Conservation (phyloP, 306 rosid species). For the Urtica urens region DNA sequence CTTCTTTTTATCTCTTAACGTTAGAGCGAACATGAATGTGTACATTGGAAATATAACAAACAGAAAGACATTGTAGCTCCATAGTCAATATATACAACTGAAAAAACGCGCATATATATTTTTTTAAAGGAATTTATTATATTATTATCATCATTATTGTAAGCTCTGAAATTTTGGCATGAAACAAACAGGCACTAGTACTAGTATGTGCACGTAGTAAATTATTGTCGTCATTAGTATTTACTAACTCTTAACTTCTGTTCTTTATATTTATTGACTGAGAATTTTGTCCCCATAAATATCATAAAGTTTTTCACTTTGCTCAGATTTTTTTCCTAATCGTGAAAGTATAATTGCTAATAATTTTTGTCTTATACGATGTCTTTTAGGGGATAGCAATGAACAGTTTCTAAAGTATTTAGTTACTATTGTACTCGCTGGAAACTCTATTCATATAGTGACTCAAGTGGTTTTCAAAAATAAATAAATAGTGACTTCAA, state of each 20-base stretch:
- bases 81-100: slow-evolving; percentile 8
- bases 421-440: no score
- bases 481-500: no score
- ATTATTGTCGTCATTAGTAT: neutral
- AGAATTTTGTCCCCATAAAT: neutral
- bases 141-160: neutral
- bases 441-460: no score
- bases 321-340: no score
- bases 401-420: no score
- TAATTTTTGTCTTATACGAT: no score
- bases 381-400: no score
- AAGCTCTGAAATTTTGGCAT: slow-evolving; percentile 7
- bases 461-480: no score
- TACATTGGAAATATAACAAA: slow-evolving; percentile 30
- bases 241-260: neutral
- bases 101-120: slow-evolving; percentile 6
- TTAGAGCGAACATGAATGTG: slow-evolving; percentile 23
- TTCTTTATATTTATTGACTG: neutral
- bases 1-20: slow-evolving; percentile 2
- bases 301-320: neutral
- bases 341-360: no score
- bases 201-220: slow-evolving; percentile 5
- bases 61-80: slow-evolving; percentile 27
- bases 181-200: slow-evolving; percentile 5
- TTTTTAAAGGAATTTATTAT: no score